phyloP scores from a whole-genome alignment of 2,329 filamentous ascomycete species.

The Pestalotiopsis sp. region DNA sequence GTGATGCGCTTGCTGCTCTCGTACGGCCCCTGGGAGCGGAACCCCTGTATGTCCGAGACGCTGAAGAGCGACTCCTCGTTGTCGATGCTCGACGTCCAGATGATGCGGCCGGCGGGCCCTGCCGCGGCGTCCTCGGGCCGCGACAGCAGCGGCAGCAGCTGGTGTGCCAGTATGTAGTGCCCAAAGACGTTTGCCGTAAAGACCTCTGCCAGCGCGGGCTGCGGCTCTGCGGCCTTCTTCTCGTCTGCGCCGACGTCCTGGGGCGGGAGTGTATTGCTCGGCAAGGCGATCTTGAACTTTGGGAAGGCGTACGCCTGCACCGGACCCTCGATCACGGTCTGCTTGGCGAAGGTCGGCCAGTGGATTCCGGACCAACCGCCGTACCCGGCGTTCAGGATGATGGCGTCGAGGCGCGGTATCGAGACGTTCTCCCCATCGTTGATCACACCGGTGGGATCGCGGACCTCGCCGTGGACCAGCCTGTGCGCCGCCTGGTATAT shows the following conservation, averaged over 20 bases:
- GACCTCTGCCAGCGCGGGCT: constrained; percentile 73
- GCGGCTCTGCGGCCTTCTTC: constrained; percentile 33
- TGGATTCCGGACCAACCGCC: constrained; percentile 83
- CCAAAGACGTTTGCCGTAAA: constrained; percentile 95
- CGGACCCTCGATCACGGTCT: constrained; percentile 60
- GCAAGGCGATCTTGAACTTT: constrained; percentile 68
- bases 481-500: constrained; percentile 51
- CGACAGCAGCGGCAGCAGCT: constrained; percentile 73
- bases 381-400: constrained; percentile 87
- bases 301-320: constrained; percentile 76
- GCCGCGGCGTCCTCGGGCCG: constrained; percentile 38
- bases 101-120: constrained; percentile 61
- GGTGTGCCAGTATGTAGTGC: constrained; percentile 87
- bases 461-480: constrained; percentile 46
- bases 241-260: constrained; percentile 31
- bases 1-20: constrained; percentile 87
- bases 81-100: constrained; percentile 89
- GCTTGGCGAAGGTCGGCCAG: constrained; percentile 61
- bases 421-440: constrained; percentile 42
- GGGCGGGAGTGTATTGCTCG: constrained; percentile 45
- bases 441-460: constrained; percentile 41
- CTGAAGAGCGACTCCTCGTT: constrained; percentile 58
- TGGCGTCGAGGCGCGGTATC: constrained; percentile 73
- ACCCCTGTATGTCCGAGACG: constrained; percentile 74
- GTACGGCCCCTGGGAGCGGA: constrained; percentile 68